Base-by-base conservation (phyloP, 2,329 filamentous ascomycete genomes). In the Botrytis fragariae region DNA sequence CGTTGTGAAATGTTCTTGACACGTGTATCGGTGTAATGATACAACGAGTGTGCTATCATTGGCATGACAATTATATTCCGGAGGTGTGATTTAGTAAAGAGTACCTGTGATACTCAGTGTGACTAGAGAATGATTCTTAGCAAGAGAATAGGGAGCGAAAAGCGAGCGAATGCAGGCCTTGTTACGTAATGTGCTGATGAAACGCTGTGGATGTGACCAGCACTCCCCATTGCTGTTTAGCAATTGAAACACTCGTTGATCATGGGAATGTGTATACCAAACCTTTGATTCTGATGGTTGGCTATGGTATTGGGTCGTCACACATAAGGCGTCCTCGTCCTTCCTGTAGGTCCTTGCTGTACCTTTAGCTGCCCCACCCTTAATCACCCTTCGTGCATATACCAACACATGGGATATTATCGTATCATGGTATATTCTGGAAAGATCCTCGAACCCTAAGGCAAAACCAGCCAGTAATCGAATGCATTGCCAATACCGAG, bases 341-440 rank as follows among this genome's bases (percentile, higher is more conserved):
- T 61, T 61, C 35, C 59, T 61, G 60, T 62, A 61, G 35, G 20
- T 39, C 22, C 59, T 61, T 61, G 59, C 59, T 61, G 60, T 39
- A 61, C 59, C 59, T 61, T 39, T 37, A 39, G 59, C 35, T n/a
- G 37, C 35, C 35, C 60, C 60, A n/a, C 60, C 37, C 60, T n/a
- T 25, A 39, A 39, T 62, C 35, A n/a, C 22, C 35, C 35, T 62
- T 42, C 7, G 8, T 39, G 12, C 32, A 62, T 62, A 37, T 35
- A 61, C 14, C 37, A 39, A 16, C 35, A 42, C 14, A 62, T 42
- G 35, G 35, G n/a, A n/a, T 9, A 25, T 62, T 39, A 12, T 39
- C 35, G 37, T 62, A 39, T 62, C 37, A n/a, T 18, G 14, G 25
- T 42, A 10, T n/a, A 39, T n/a, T 62, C 60, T 10, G 42, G 60